Base-by-base conservation (phyloP, 371 early-diverging fungal genomes). In the Scutellospora calospora region DNA sequence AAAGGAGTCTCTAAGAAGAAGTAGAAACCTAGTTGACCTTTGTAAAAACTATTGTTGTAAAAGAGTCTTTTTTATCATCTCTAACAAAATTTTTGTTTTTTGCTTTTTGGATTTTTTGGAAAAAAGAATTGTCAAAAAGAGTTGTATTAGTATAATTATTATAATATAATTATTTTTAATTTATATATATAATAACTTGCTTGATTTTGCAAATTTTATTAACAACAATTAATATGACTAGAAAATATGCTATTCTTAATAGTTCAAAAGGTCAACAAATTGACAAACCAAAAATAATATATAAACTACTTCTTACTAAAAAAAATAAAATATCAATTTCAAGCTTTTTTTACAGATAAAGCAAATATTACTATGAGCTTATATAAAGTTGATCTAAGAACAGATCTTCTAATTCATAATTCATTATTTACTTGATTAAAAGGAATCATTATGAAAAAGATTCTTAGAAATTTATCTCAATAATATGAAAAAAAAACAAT, bases 391-490 rank as follows among this genome's bases (percentile, higher is more conserved):
- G 59, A 59, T 59, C 59, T 25, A n/a, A 59, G 22, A 14, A 1
- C 59, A 2, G 1, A 59, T 59, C 16, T n/a, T n/a, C n/a, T n/a
- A n/a, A n/a, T n/a, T n/a, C n/a, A n/a, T n/a, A 31, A 63, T 63
- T 20, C 22, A 31, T 2, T 63, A 63, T 63, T 63, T 63, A 63
- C 35, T 20, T 20, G 35, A 63, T 63, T 9, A 63, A 33, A 35
- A 63, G 20, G 5, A 63, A 63, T 6, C 63, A 31, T 33, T 63
- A 12, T 63, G 41, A 38, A 66, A 66, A 66, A 66, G 51, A 49
- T 49, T 49, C 14, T 49, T 49, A 14, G 14, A 49, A 49, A 49
- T 9, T 49, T 49, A 49, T 49, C 51, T 14, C 14, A 49, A 49
- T 49, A 14, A 14, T 9, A 49, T 49, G 51, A n/a, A n/a, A 49